Conservation (phyloP, 495 filamentous ascomycete species). For the Sphaerosporella brunnea region DNA sequence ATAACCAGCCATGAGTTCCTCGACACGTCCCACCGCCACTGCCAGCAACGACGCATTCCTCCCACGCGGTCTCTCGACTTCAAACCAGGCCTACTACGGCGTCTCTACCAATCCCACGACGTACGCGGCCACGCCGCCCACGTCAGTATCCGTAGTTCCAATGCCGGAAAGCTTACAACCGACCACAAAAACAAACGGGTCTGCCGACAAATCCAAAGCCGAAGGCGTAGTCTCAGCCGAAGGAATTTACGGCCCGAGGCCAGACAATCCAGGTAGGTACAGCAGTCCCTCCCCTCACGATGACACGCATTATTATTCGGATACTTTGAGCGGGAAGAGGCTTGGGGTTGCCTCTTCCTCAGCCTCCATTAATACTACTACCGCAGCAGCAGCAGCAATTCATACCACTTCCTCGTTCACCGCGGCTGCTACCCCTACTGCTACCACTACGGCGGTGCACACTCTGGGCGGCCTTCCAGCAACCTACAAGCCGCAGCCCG, state of each 20-base stretch:
- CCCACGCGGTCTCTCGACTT: slow-evolving; percentile 11
- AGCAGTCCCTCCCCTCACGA: slow-evolving; percentile 9
- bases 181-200: neutral
- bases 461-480: slow-evolving; percentile 3
- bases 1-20: neutral
- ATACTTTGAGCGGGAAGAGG: neutral
- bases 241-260: no score
- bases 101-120: slow-evolving; percentile 1
- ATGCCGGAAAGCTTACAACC: slow-evolving; percentile 2
- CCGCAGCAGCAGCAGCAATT: neutral
- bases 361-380: neutral
- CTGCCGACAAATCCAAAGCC: no score
- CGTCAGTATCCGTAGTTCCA: slow-evolving; percentile 8
- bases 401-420: neutral
- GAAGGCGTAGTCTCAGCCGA: no score
- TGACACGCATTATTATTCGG: slow-evolving; percentile 5
- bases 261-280: slow-evolving; percentile 22
- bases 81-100: slow-evolving; percentile 14
- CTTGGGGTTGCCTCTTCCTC: neutral
- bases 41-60: slow-evolving; percentile 7
- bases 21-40: neutral
- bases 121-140: slow-evolving; percentile 8
- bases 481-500: slow-evolving; percentile 14
- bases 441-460: neutral
- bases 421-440: neutral